Percentiles rank a stretch among this genome's conserved stretches.
Evolutionary conservation across 345 rosid species (phyloP).

Genomic region (Trapa incisa): DNA sequence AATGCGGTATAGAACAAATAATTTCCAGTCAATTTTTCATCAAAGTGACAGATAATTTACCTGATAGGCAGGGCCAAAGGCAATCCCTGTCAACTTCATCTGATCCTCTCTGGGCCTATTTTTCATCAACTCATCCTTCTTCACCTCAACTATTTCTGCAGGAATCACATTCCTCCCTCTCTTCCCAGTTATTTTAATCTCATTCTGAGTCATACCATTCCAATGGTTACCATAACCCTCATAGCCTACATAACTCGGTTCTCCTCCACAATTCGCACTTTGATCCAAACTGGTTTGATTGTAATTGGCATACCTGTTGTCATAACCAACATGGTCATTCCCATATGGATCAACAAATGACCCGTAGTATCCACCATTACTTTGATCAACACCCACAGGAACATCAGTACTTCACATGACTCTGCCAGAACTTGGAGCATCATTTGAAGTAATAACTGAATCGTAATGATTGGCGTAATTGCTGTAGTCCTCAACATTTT

Average conservation of each 20-base stretch:
- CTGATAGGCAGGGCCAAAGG: slow-evolving; percentile 92
- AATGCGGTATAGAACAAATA: no score
- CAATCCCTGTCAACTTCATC: slow-evolving; percentile 75
- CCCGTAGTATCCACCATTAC: slow-evolving; percentile 5
- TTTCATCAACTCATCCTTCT: slow-evolving; percentile 92
- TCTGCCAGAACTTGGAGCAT: not conserved
- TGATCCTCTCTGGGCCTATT: slow-evolving; percentile 84
- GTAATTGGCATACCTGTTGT: slow-evolving; percentile 18
- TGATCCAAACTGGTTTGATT: slow-evolving; percentile 6
- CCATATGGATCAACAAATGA: slow-evolving; percentile 19
- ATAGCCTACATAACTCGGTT: slow-evolving; percentile 2
- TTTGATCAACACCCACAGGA: not conserved
- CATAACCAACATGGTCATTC: slow-evolving; percentile 24
- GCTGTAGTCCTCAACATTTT: slow-evolving; percentile 5
- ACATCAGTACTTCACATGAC: not conserved
- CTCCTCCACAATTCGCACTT: slow-evolving; percentile 4
- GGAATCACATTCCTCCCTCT: slow-evolving; percentile 65
- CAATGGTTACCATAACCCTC: not conserved
- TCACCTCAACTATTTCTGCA: slow-evolving; percentile 70
- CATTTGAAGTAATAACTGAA: slow-evolving; percentile 14
- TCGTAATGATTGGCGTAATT: slow-evolving; percentile 15
- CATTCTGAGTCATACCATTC: slow-evolving; percentile 27
- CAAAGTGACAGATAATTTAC: slow-evolving; percentile 18
- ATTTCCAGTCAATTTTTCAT: no score
- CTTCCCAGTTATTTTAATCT: slow-evolving; percentile 37